phyloP scores from a whole-genome alignment of 1,139 yeast species.

The Debaryomycetaceae sp. region DNA sequence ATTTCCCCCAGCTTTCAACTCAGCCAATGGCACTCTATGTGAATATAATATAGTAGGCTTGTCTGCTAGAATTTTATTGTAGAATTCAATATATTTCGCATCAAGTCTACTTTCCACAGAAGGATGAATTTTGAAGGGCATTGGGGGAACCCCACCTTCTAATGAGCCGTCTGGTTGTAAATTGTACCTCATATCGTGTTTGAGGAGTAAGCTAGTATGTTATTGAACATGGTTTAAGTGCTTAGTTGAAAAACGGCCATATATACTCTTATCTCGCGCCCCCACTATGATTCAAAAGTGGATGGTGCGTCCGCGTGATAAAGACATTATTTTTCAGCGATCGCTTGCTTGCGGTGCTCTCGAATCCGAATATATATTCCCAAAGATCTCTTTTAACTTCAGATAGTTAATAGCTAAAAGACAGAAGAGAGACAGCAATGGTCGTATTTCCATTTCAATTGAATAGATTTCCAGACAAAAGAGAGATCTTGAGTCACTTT shows the following conservation, averaged over 20 bases:
- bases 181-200: conserved; percentile 5
- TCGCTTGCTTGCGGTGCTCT: too few relatives aligned
- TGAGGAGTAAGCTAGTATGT: not conserved
- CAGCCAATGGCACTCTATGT: conserved; percentile 36
- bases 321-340: too few relatives aligned
- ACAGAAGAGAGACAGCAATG: not conserved
- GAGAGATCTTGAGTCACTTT: conserved; percentile 17
- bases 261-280: not conserved
- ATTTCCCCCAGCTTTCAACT: conserved; percentile 40
- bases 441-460: conserved; percentile 1
- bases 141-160: conserved; percentile 18
- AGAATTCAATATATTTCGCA: conserved; percentile 37
- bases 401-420: too few relatives aligned
- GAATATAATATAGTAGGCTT: conserved; percentile 37
- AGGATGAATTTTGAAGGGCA: conserved; percentile 23
- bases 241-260: not conserved
- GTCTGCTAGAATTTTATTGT: conserved; percentile 22
- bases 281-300: not conserved
- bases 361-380: too few relatives aligned
- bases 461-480: conserved; percentile 21
- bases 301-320: not conserved
- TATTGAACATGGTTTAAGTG: not conserved
- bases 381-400: too few relatives aligned
- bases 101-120: conserved; percentile 18
- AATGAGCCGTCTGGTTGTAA: conserved; percentile 17